Evolutionary conservation across 768 basidiomycete species (phyloP), one percentile per base, ranked within the genome.

Genomic region (Naganishia friedmannii): DNA sequence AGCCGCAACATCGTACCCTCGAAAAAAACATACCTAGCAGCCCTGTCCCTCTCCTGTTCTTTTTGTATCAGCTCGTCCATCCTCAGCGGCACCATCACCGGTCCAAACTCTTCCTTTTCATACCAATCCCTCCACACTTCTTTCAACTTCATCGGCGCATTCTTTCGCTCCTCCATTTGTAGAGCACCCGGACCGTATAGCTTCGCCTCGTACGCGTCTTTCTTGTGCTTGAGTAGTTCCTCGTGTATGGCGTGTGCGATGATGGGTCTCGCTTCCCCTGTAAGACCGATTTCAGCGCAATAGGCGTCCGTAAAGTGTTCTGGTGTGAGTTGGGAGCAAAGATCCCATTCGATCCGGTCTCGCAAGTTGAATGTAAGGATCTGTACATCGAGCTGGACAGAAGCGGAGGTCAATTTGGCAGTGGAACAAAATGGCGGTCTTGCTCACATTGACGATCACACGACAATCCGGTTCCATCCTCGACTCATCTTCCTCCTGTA

Each of bases 301-400:
- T 97, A 88, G 60, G 86, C 87, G 46, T 83, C 82, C 0, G 95
- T 86, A 76, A 98, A 98, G 0, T 83, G 84, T 78, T 95, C 90
- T 0, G 95, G 95, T 0, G 92, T 94, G 45, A 97, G 78, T 31
- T 76, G 78, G 3, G 94, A 95, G 55, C 91, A 86, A n/a, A 98
- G 86, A 81, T 99, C 95, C 95, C 95, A 99, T 82, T 99, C 96
- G 74, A 99, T 93, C 77, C 93, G 91, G 82, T 99, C 96, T 68
- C 90, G 84, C 0, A 99, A 85, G 80, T 95, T 92, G 78, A 93
- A 85, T 56, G 89, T 90, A 28, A 89, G 91, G 77, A 99, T 90
- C 80, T 99, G 96, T 29, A 98, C 92, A 82, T 99, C 96, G 78
- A 99, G 92, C 92, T 96, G 80, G 23, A n/a, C 7, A 2, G 45